Conservation (phyloP, 208 protist species). For the Trypanosoma vivax region DNA sequence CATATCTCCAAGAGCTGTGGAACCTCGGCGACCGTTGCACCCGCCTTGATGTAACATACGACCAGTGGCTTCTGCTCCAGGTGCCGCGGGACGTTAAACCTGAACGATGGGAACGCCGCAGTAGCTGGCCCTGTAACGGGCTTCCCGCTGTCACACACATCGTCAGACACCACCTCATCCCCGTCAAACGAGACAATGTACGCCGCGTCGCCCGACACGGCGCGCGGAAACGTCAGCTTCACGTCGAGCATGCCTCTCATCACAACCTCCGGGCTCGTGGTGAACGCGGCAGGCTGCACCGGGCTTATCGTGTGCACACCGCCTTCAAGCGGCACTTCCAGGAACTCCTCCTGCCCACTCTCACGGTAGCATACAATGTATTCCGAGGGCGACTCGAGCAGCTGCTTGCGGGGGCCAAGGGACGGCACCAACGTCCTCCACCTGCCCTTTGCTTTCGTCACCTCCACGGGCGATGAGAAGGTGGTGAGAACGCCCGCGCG, state of each 20-base stretch:
- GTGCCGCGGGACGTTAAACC: constrained; percentile 40
- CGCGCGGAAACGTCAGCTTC: constrained; percentile 43
- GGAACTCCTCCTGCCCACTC: constrained; percentile 55
- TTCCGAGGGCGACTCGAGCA: constrained; percentile 23
- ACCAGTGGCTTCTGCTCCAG: constrained; percentile 27
- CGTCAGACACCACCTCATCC: constrained; percentile 35
- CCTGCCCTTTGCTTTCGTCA: constrained; percentile 5
- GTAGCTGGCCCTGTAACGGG: constrained; percentile 25
- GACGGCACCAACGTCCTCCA: constrained; percentile 79
- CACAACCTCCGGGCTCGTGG: constrained; percentile 37
- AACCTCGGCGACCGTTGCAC: constrained; percentile 80
- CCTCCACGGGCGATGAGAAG: no score
- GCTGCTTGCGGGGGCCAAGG: constrained; percentile 58
- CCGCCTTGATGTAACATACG: constrained; percentile 65
- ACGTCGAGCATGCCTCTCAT: constrained; percentile 42
- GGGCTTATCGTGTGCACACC: constrained; percentile 17
- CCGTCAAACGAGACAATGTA: constrained; percentile 60
- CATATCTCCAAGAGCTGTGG: constrained; percentile 53
- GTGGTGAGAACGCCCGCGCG: no score
- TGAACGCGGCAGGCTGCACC: constrained; percentile 50
- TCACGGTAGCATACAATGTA: constrained; percentile 79
- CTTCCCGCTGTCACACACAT: constrained; percentile 49
- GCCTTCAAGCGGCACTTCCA: constrained; percentile 50
- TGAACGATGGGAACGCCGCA: constrained; percentile 51
- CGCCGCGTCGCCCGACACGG: constrained; percentile 43